Percentiles rank a stretch among this genome's conserved stretches.
Evolutionary conservation across 306 rosid species (phyloP).

Genomic region (Trichosanthes truncata): DNA sequence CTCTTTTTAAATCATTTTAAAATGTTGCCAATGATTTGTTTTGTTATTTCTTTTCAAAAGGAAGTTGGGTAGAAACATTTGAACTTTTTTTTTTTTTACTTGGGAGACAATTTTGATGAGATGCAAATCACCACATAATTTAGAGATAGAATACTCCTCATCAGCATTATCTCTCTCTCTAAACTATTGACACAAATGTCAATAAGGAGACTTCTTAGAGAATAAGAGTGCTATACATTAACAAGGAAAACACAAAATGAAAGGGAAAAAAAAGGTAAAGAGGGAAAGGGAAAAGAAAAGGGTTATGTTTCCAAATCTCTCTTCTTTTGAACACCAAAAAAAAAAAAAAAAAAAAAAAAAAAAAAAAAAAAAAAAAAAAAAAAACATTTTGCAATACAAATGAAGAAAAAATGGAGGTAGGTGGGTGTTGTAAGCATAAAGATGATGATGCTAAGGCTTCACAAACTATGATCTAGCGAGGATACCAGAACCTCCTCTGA

Average conservation of each 20-base stretch:
- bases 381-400: conserved; percentile 13
- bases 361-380: no score
- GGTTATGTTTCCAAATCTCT: conserved; percentile 13
- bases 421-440: conserved; percentile 1
- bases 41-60: background rate
- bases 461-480: conserved; percentile 22
- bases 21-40: background rate
- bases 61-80: background rate
- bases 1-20: background rate
- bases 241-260: background rate
- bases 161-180: background rate
- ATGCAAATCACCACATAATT: background rate
- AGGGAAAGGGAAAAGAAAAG: background rate
- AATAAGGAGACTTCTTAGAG: background rate
- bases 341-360: no score
- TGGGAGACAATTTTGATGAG: background rate
- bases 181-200: background rate
- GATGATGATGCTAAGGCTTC: conserved; percentile 17
- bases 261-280: background rate
- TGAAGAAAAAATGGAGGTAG: conserved; percentile 1
- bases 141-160: background rate
- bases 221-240: conserved; percentile 22
- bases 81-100: background rate
- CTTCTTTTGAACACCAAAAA: conserved; percentile 14
- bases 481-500: conserved; percentile 53